Evolutionary conservation across 257 asterid species (phyloP).

Genomic region (Fraxinus excelsior): DNA sequence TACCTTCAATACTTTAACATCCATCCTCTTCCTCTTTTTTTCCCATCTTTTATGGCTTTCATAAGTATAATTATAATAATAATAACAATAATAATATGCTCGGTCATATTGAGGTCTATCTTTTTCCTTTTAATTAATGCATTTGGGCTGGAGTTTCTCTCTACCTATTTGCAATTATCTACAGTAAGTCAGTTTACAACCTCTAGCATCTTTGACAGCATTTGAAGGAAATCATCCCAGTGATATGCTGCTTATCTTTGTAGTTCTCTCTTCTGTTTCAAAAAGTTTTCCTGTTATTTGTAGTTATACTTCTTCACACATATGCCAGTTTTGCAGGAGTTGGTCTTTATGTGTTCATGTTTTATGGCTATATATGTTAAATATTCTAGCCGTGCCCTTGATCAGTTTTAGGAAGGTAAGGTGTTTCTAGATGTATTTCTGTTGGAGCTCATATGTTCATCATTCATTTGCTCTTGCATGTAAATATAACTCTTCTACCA

Average conservation of each 20-base stretch:
- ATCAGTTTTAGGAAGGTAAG: no score
- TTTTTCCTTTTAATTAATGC: not conserved
- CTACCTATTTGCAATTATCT: not conserved
- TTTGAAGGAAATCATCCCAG: not conserved
- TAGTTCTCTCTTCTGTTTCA: not conserved
- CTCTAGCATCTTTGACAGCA: not conserved
- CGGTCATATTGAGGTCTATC: not conserved
- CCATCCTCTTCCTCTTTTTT: not conserved
- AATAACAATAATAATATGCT: not conserved
- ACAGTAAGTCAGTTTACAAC: slow-evolving; percentile 8
- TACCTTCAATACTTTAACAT: not conserved
- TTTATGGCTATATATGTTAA: slow-evolving; percentile 20
- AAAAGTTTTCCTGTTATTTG: not conserved
- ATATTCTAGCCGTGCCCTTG: no score
- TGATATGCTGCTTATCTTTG: not conserved
- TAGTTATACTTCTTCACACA: slow-evolving; percentile 9
- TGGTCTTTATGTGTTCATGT: slow-evolving; percentile 24
- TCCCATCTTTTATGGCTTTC: slow-evolving; percentile 1
- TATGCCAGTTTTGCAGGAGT: slow-evolving; percentile 31
- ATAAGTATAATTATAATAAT: not conserved
- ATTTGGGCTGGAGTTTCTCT: not conserved
- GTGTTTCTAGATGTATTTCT: not conserved
- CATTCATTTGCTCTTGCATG: slow-evolving; percentile 11
- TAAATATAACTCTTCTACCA: slow-evolving; percentile 6
- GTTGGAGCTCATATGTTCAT: not conserved